A percentile compares a stretch with the other conserved stretches of the same genome.
These are phyloP conservation scores for Talaromyces sp. DNA, from an alignment of 2,329 filamentous ascomycete species.

Conservation along the genomic window DNA sequence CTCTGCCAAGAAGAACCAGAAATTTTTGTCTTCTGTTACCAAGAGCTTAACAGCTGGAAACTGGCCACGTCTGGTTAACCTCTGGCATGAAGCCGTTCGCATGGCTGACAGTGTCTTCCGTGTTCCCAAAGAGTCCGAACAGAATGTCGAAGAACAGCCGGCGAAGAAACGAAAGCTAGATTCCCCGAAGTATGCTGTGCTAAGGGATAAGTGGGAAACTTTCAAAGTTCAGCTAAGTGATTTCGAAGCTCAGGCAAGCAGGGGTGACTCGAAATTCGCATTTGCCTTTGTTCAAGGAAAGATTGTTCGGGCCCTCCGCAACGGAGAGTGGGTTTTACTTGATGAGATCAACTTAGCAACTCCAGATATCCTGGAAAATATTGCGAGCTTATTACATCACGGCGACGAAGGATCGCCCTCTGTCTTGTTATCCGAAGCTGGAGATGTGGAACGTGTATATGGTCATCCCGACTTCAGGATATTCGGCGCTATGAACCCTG, in stretches of 20 bases:
- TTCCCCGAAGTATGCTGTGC: conserved; percentile 46
- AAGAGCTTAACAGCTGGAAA: conserved; percentile 78
- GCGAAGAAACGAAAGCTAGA: conserved; percentile 69
- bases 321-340: conserved; percentile 93
- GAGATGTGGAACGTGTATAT: conserved; percentile 82
- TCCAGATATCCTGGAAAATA: conserved; percentile 88
- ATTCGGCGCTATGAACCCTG: conserved; percentile 98
- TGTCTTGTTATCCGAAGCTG: conserved; percentile 86
- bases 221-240: conserved; percentile 73
- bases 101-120: conserved; percentile 74
- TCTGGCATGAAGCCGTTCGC: conserved; percentile 85
- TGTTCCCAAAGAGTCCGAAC: conserved; percentile 47
- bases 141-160: conserved; percentile 53
- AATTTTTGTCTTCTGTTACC: conserved; percentile 75
- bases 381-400: conserved; percentile 78
- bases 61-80: conserved; percentile 79
- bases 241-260: conserved; percentile 73
- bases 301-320: conserved; percentile 90
- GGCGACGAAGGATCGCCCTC: conserved; percentile 71
- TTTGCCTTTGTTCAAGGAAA: conserved; percentile 97
- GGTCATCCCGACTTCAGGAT: conserved; percentile 92
- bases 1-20: conserved; percentile 79
- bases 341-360: conserved; percentile 98
- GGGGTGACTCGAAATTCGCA: conserved; percentile 72
- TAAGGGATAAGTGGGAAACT: conserved; percentile 73